phyloP scores from a whole-genome alignment of 2,329 filamentous ascomycete species.

The Xylariaceae sp. region DNA sequence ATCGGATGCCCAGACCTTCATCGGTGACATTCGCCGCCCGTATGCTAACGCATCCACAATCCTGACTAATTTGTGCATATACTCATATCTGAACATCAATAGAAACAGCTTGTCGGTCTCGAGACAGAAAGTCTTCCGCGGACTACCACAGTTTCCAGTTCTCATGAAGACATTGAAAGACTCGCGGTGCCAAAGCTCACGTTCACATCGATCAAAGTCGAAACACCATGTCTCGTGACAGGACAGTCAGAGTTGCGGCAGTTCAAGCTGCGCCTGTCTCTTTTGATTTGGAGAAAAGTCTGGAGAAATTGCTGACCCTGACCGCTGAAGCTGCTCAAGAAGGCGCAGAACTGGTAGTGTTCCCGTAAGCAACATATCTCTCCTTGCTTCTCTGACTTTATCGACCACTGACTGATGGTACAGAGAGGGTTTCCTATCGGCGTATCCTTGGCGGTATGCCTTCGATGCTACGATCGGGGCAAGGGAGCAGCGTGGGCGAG shows the following conservation, averaged over 20 bases:
- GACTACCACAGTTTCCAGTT: too few species aligned
- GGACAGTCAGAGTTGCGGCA: slow-evolving; percentile 37
- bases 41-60: too few species aligned
- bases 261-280: slow-evolving; percentile 40
- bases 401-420: background rate
- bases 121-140: too few species aligned
- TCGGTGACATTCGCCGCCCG: too few species aligned
- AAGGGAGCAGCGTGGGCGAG: slow-evolving; percentile 38
- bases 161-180: too few species aligned
- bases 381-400: background rate
- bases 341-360: slow-evolving; percentile 40
- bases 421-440: slow-evolving; percentile 40
- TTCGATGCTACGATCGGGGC: slow-evolving; percentile 43
- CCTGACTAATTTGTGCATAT: too few species aligned
- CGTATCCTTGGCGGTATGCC: slow-evolving; percentile 42
- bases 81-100: too few species aligned
- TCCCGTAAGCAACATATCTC: slow-evolving; percentile 29
- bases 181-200: too few species aligned
- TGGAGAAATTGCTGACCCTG: slow-evolving; percentile 35
- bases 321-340: slow-evolving; percentile 34
- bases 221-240: slow-evolving; percentile 15
- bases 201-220: too few species aligned
- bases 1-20: too few species aligned
- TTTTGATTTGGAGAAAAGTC: slow-evolving; percentile 37
- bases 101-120: too few species aligned